Conservation (phyloP, 2,329 filamentous ascomycete species). For the Colletotrichum tropicicola region DNA sequence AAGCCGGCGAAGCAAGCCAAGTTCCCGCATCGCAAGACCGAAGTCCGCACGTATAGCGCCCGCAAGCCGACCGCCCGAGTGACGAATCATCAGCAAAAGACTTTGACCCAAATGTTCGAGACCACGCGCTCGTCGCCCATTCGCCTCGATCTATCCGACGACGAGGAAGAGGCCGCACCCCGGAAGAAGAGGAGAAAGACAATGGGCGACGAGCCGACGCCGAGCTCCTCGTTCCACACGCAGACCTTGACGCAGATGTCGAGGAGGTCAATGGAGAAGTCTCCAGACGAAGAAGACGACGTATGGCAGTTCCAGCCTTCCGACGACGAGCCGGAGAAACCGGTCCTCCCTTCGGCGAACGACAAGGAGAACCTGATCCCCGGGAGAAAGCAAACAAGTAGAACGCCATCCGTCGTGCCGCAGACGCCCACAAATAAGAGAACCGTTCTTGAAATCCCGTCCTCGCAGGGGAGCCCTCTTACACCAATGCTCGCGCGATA, state of each 20-base stretch:
- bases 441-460: conserved; percentile 51
- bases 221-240: conserved; percentile 47
- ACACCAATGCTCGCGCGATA: conserved; percentile 51
- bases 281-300: conserved; percentile 20
- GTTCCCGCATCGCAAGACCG: conserved; percentile 46
- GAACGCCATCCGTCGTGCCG: conserved; percentile 44
- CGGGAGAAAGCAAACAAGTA: conserved; percentile 37
- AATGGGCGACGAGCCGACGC: conserved; percentile 36
- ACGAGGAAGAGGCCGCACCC: conserved; percentile 31
- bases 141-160: conserved; percentile 36
- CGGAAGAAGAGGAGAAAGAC: conserved; percentile 37
- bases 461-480: conserved; percentile 53
- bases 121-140: conserved; percentile 35
- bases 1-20: conserved; percentile 48
- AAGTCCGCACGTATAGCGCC: conserved; percentile 44
- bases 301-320: conserved; percentile 44
- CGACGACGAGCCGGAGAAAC: conserved; percentile 45
- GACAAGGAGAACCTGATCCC: conserved; percentile 37
- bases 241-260: conserved; percentile 53
- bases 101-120: conserved; percentile 53
- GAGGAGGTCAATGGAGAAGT: conserved; percentile 51
- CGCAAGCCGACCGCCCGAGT: conserved; percentile 26
- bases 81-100: conserved; percentile 43
- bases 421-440: conserved; percentile 49
- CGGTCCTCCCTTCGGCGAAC: conserved; percentile 48